Conservation (phyloP, 179 eudicot species). For the Spinacia oleracea region DNA sequence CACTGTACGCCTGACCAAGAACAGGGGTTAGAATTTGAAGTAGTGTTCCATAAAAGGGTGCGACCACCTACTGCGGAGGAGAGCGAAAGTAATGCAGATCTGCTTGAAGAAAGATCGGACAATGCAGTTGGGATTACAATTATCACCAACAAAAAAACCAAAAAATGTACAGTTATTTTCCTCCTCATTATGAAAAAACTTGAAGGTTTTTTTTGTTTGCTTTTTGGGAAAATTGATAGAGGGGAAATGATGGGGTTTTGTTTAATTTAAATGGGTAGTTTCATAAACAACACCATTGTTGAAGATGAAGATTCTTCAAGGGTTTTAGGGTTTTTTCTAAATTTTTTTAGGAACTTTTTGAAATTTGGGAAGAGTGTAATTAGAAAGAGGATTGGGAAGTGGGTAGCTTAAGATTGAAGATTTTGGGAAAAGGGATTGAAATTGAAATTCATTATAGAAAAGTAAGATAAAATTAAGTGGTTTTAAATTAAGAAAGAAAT, state of each 20-base stretch:
- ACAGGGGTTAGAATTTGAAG: slow-evolving; percentile 21
- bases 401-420: background rate
- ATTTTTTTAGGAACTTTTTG: background rate
- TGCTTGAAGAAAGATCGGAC: slow-evolving; percentile 36
- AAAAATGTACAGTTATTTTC: background rate
- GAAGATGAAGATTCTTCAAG: background rate
- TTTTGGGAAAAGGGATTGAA: background rate
- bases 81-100: slow-evolving; percentile 41
- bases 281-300: background rate
- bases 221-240: background rate
- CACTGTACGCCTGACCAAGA: slow-evolving; percentile 55
- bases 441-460: background rate
- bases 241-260: background rate
- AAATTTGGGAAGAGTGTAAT: background rate
- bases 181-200: background rate
- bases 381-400: slow-evolving; percentile 6
- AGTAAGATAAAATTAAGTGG: background rate
- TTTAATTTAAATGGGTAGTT: background rate
- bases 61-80: slow-evolving; percentile 50
- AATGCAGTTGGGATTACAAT: slow-evolving; percentile 18
- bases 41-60: slow-evolving; percentile 40
- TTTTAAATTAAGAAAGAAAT: background rate
- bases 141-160: background rate
- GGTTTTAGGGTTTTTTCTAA: background rate
- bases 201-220: background rate